Evolutionary conservation across 1,284 basidiomycete species (phyloP), one percentile per base, ranked within the genome.

Genomic region (Phylloboletellus chloephorus): DNA sequence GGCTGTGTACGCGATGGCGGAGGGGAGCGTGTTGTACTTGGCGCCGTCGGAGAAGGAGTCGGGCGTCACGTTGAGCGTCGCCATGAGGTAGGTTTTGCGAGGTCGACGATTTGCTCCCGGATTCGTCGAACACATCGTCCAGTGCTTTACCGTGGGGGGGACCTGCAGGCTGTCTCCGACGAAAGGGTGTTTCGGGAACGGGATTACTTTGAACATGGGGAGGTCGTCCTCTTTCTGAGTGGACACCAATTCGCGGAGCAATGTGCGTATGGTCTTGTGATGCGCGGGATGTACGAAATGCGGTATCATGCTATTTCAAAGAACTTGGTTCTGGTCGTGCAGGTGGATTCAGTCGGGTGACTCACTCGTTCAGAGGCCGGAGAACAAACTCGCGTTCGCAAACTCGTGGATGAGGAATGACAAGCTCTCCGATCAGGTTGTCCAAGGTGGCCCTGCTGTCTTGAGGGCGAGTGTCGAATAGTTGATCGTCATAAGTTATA

Each of bases 1-100:
- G 1, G 49, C 54, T 0, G 68, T 68, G 47, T 82, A 86, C 2
- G 53, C 49, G 9, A 84, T 52, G 0, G 79, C 81, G 9, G 67
- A 59, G 0, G 68, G 52, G 5, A 79, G 46, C 0, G 67, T 68
- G 50, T 74, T 68, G 56, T 88, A 69, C 29, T 66, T 62, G 1
- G 82, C 75, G 5, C 92, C 92, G 51, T 98, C 93, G 0, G 94
- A 98, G 67, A 98, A 98, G 0, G 93, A 97, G 65, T 99, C 94
- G 1, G 96, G 96, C 0, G 96, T 98, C 3, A 79, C 77, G 59
- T 98, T 98, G 51, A 98, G 76, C 4, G 92, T 97, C 0, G 87
- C 88, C 96, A 98, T 98, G 45, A 98, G 64, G 44, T 77, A 74
- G 1, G 89, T 92, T 50, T 68, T 72, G 10, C 19, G 47, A 23